Base-by-base conservation (phyloP, 164 flowering plant species). In the Nymphaea colorata region DNA sequence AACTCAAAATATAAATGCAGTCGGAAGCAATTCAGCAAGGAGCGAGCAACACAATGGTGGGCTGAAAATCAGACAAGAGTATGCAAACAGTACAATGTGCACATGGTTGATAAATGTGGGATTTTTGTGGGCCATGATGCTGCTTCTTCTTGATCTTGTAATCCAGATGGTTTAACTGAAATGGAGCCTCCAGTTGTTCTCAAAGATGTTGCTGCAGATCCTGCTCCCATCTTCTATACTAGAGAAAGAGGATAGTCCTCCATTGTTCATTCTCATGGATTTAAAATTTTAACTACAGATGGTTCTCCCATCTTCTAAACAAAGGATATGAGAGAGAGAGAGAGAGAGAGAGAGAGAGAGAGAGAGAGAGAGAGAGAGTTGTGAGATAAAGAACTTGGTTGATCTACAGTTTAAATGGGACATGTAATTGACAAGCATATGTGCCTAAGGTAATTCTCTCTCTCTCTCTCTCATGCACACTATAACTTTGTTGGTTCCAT, bases 1-100 rank as follows among this genome's bases (percentile, higher is more conserved):
- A 61, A n/a, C 3, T 6, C 64, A 6, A 2, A n/a, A 17, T 61
- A 36, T n/a, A 61, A 17, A 61, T 61, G 41, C 92, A 94, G 99
- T 62, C 99, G 96, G 66, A 88, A 87, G 80, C 82, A 96, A 44
- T 94, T 94, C 71, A 91, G 87, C 64, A 96, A 91, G 81, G 88
- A 88, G 67, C 93, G 91, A 79, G 99, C 99, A 73, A 96, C 87
- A 75, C 86, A 82, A 44, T 94, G 98, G 98, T 94, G 99, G 99
- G 87, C 92, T 42, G 99, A 87, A 77, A 94, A 94, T 71, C 77
- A 92, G 25, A 86, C 82, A 61, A 84, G 96, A 79, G 93, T 94
- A 41, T 85, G 90, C 59, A 87, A 91, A 72, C 87, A 79, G 68
- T 90, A 94, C 83, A 87, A 88, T 64, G 95, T 93, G 43, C 91